phyloP scores from a whole-genome alignment of 2,329 filamentous ascomycete species.

The Lasiodiplodia gonubiensis region DNA sequence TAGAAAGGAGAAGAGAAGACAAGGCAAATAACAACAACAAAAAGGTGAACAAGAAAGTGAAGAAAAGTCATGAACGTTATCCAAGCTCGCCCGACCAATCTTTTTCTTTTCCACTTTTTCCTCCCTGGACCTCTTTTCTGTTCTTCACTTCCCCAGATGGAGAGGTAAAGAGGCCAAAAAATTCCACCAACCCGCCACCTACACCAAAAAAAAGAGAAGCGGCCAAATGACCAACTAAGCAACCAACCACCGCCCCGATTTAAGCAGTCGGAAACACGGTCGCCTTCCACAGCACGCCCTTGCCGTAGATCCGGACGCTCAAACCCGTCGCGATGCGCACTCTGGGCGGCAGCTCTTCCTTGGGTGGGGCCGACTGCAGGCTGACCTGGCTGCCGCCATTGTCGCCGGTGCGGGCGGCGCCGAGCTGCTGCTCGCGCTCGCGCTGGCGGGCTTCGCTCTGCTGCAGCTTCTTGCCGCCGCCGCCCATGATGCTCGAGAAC shows the following conservation, averaged over 20 bases:
- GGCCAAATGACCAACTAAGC: not conserved
- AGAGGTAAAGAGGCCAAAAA: not conserved
- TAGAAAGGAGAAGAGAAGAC: not conserved
- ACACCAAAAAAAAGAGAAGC: not conserved
- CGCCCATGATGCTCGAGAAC: conserved; percentile 51
- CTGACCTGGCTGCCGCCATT: conserved; percentile 27
- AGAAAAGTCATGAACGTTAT: conserved; percentile 10
- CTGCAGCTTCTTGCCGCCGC: conserved; percentile 26
- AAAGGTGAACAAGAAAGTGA: conserved; percentile 1
- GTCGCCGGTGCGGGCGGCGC: not conserved
- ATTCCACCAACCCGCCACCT: not conserved
- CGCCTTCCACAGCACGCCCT: conserved; percentile 56
- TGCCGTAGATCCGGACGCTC: conserved; percentile 55
- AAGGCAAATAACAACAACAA: not conserved
- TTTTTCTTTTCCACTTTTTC: not conserved
- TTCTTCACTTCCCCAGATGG: not conserved
- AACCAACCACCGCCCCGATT: not conserved
- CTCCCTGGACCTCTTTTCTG: not conserved
- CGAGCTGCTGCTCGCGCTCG: conserved; percentile 26
- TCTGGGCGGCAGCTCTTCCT: conserved; percentile 51
- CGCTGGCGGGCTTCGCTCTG: not conserved
- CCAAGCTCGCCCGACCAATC: not conserved
- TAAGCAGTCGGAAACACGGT: conserved; percentile 44
- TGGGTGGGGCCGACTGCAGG: conserved; percentile 29
- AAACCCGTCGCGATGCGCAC: conserved; percentile 57